Evolutionary conservation across 2,329 filamentous ascomycete species (phyloP).

Genomic region (Botrytis cinerea): DNA sequence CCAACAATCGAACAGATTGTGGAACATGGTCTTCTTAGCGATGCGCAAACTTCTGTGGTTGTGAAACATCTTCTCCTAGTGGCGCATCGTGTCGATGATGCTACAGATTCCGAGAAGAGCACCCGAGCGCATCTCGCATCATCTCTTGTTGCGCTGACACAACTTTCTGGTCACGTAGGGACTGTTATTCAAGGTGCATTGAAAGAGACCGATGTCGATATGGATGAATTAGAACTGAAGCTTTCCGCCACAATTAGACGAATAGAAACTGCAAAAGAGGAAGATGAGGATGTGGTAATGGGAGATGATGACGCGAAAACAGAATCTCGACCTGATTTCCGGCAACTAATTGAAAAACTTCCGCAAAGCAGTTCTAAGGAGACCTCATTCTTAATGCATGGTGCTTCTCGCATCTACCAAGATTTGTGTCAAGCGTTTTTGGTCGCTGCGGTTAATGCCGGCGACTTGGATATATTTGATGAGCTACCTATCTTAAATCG

Average conservation of each 20-base stretch:
- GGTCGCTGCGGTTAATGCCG: slow-evolving; percentile 51
- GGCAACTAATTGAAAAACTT: slow-evolving; percentile 34
- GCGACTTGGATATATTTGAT: slow-evolving; percentile 46
- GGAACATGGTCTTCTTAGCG: slow-evolving; percentile 59
- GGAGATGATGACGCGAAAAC: slow-evolving; percentile 43
- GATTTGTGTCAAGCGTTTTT: slow-evolving; percentile 62
- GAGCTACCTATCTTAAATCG: slow-evolving; percentile 56
- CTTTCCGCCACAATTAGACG: slow-evolving; percentile 70
- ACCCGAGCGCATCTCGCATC: slow-evolving; percentile 66
- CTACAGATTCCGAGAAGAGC: slow-evolving; percentile 55
- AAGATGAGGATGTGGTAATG: slow-evolving; percentile 56
- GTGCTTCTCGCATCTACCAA: slow-evolving; percentile 55
- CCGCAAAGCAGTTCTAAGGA: slow-evolving; percentile 44
- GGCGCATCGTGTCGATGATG: slow-evolving; percentile 58
- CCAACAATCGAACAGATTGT: slow-evolving; percentile 63
- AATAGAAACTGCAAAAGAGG: slow-evolving; percentile 51
- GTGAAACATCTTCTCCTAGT: slow-evolving; percentile 66
- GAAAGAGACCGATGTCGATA: slow-evolving; percentile 66
- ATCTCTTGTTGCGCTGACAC: slow-evolving; percentile 65
- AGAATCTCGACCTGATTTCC: slow-evolving; percentile 39
- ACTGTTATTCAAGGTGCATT: slow-evolving; percentile 68
- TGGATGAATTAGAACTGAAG: slow-evolving; percentile 73
- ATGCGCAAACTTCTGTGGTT: slow-evolving; percentile 63
- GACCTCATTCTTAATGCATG: slow-evolving; percentile 55
- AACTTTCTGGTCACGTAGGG: slow-evolving; percentile 58